phyloP scores from a whole-genome alignment of 176 grass and related monocot genomes.

The Thinopyrum elongatum region DNA sequence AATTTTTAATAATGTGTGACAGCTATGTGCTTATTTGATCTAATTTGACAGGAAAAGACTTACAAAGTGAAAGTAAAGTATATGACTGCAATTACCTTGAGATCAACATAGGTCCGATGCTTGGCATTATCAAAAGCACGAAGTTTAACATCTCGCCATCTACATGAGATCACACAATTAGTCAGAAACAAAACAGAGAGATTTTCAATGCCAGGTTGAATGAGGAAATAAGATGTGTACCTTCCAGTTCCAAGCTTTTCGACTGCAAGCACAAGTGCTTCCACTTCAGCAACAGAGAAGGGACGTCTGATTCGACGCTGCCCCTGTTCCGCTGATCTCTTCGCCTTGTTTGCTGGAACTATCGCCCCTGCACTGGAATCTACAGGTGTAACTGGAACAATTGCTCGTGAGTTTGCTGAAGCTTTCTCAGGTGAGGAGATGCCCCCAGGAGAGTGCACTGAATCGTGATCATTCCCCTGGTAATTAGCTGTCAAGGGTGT shows the following conservation, averaged over 20 bases:
- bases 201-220: neutral
- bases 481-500: conserved; percentile 54
- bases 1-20: neutral
- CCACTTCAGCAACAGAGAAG: conserved; percentile 92
- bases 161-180: conserved; percentile 35
- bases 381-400: conserved; percentile 41
- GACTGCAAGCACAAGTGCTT: conserved; percentile 91
- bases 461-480: conserved; percentile 70
- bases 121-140: conserved; percentile 94
- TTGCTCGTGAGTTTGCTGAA: conserved; percentile 43
- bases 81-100: conserved; percentile 70
- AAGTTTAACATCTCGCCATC: conserved; percentile 98
- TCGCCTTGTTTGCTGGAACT: conserved; percentile 52
- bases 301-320: conserved; percentile 91
- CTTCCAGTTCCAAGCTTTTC: conserved; percentile 99
- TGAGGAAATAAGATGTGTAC: conserved; percentile 37
- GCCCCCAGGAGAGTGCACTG: conserved; percentile 49
- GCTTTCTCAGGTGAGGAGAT: conserved; percentile 62
- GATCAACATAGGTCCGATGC: conserved; percentile 95
- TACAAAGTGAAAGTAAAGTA: conserved; percentile 2
- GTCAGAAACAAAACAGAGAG: conserved; percentile 27
- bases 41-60: conserved; percentile 15
- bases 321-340: conserved; percentile 63
- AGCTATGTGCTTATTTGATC: conserved; percentile 15
- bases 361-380: conserved; percentile 48